Evolutionary conservation across 345 rosid species (phyloP), one percentile per base, ranked within the genome.

Genomic region (Kernera saxatilis): DNA sequence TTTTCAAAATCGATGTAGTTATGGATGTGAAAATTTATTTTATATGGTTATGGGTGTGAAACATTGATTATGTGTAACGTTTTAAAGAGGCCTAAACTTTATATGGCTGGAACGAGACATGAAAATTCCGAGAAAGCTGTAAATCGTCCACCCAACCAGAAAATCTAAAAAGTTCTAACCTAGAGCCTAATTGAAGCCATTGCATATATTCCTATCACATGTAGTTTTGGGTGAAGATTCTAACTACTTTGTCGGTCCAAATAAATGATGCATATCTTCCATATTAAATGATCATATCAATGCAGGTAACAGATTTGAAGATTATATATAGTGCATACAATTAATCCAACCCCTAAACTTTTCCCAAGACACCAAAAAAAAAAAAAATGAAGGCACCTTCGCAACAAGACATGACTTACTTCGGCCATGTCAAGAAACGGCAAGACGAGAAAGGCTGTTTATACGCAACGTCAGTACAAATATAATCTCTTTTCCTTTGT

Each of bases 241-340:
- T 58, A 74, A 74, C 78, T 32, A 74, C 72, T 39, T 57, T 49
- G 78, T 67, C 68, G 68, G 73, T 74, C 54, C 73, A 74, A 67
- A 58, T 74, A 48, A 74, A 67, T 64, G 58, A 46, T 3, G 23
- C 68, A 57, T 49, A 66, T 67, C 72, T 22, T 39, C 37, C 37
- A 6, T 50, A 74, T 74, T 74, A 67, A 74, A 58, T 67, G 39
- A 73, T 67, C 73, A 74, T 40, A 50, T 58, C 67, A 40, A 50
- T 15, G 29, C 67, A 74, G 72, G 67, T 74, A 49, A 40, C 72
- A 74, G 62, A 15, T 74, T 27, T 49, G 62, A 50, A 74, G 45
- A 26, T 26, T 37, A 56, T 39, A 64, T 53, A 74, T 26, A 55
- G 30, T 5, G 29, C 51, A 37, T 15, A 18, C 67, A 66, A 17